Percentiles rank a stretch among this genome's conserved stretches.
Evolutionary conservation across 768 basidiomycete species (phyloP).

Genomic region (Asterophora parasitica): DNA sequence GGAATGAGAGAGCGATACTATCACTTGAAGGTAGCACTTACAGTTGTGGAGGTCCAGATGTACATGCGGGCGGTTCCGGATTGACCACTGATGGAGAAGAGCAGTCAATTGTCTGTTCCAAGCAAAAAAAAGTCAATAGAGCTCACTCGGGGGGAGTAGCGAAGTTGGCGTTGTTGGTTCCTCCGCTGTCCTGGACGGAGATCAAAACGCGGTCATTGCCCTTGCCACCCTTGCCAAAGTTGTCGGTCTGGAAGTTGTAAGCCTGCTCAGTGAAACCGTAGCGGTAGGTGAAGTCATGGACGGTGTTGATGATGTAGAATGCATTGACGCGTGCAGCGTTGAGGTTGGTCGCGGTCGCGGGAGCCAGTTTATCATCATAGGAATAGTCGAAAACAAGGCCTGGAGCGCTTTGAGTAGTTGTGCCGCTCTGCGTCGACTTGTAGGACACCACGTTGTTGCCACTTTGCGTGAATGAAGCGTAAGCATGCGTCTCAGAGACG

Average conservation of each 20-base stretch:
- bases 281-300: slow-evolving; percentile 45
- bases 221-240: slow-evolving; percentile 46
- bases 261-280: slow-evolving; percentile 47
- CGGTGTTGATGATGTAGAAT: slow-evolving; percentile 57
- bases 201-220: slow-evolving; percentile 48
- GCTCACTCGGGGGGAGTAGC: slow-evolving; percentile 37
- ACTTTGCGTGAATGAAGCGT: slow-evolving; percentile 8
- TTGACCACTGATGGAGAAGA: slow-evolving; percentile 23
- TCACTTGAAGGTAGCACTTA: slow-evolving; percentile 18
- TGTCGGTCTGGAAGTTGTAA: slow-evolving; percentile 47
- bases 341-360: slow-evolving; percentile 36
- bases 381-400: slow-evolving; percentile 35
- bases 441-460: slow-evolving; percentile 30
- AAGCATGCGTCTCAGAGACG: not conserved
- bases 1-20: no score
- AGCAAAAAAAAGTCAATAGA: slow-evolving; percentile 16
- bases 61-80: slow-evolving; percentile 34
- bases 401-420: slow-evolving; percentile 31
- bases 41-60: slow-evolving; percentile 26
- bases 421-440: slow-evolving; percentile 17
- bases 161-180: slow-evolving; percentile 40
- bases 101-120: not conserved
- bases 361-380: slow-evolving; percentile 29
- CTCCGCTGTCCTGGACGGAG: slow-evolving; percentile 45
- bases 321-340: slow-evolving; percentile 48